These are phyloP conservation scores for Ogataea henricii DNA, from an alignment of 805 yeast species.

Conservation along the genomic window DNA sequence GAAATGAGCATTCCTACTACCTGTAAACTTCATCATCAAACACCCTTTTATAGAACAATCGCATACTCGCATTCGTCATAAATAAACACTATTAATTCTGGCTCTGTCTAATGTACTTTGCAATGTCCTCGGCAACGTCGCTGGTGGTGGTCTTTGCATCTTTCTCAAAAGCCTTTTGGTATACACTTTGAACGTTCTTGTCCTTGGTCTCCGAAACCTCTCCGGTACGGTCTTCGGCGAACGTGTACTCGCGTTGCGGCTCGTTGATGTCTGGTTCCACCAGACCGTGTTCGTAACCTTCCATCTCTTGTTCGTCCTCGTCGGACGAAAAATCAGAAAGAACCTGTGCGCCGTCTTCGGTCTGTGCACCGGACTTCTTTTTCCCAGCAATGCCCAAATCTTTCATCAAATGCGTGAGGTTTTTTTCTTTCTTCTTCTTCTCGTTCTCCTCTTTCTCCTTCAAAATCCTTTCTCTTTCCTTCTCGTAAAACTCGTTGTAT, in stretches of 20 bases:
- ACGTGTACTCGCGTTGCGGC: slow-evolving; percentile 66
- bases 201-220: slow-evolving; percentile 55
- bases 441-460: slow-evolving; percentile 78
- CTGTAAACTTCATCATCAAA: too few species aligned
- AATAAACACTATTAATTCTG: slow-evolving; percentile 19
- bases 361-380: slow-evolving; percentile 19
- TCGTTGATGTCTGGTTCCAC: slow-evolving; percentile 40
- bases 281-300: slow-evolving; percentile 45
- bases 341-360: slow-evolving; percentile 45
- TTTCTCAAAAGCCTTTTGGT: slow-evolving; percentile 69
- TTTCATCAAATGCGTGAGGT: slow-evolving; percentile 73
- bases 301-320: slow-evolving; percentile 21
- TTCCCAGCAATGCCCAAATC: slow-evolving; percentile 71
- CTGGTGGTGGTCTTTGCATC: slow-evolving; percentile 63
- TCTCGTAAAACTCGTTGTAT: slow-evolving; percentile 77
- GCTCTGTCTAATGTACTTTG: slow-evolving; percentile 52
- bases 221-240: slow-evolving; percentile 61
- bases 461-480: slow-evolving; percentile 81
- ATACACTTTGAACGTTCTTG: slow-evolving; percentile 61
- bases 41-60: slow-evolving; percentile 1
- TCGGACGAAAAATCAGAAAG: slow-evolving; percentile 49
- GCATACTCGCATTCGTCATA: slow-evolving; percentile 6
- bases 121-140: slow-evolving; percentile 71
- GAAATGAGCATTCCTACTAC: slow-evolving; percentile 4
- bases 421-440: slow-evolving; percentile 67